Evolutionary conservation across 202 grass and related monocot species (phyloP).

Genomic region (Hordeum pubiflorum): DNA sequence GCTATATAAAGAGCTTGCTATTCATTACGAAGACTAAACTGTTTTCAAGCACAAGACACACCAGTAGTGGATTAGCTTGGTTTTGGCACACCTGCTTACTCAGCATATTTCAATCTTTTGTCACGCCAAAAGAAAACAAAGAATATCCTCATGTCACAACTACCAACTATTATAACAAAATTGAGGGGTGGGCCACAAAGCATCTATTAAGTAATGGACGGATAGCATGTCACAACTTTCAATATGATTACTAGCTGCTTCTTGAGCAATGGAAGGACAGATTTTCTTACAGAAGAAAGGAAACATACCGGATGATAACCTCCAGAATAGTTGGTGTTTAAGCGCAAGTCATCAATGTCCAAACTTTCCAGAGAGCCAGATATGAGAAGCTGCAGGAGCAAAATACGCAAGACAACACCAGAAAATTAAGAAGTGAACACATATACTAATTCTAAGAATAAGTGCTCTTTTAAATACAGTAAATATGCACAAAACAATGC

Average conservation of each 20-base stretch:
- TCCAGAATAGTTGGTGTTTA: slow-evolving; percentile 77
- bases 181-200: background rate
- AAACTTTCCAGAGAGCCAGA: slow-evolving; percentile 94
- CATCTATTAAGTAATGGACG: background rate
- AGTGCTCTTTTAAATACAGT: background rate
- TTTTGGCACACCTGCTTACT: slow-evolving; percentile 9
- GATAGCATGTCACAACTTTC: background rate
- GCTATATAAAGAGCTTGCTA: background rate
- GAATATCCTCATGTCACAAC: background rate
- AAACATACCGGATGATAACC: slow-evolving; percentile 81
- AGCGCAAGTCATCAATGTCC: slow-evolving; percentile 87
- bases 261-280: background rate
- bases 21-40: background rate
- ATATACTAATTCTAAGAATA: background rate
- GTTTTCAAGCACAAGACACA: background rate
- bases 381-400: slow-evolving; percentile 73
- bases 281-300: slow-evolving; percentile 1
- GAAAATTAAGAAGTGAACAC: slow-evolving; percentile 21
- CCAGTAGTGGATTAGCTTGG: background rate
- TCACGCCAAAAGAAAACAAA: slow-evolving; percentile 1
- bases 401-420: slow-evolving; percentile 19
- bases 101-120: background rate
- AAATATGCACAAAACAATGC: background rate
- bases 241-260: slow-evolving; percentile 11
- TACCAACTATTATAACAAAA: background rate